phyloP scores from a whole-genome alignment of 305 asterid species.

The Fraxinus platypoda region DNA sequence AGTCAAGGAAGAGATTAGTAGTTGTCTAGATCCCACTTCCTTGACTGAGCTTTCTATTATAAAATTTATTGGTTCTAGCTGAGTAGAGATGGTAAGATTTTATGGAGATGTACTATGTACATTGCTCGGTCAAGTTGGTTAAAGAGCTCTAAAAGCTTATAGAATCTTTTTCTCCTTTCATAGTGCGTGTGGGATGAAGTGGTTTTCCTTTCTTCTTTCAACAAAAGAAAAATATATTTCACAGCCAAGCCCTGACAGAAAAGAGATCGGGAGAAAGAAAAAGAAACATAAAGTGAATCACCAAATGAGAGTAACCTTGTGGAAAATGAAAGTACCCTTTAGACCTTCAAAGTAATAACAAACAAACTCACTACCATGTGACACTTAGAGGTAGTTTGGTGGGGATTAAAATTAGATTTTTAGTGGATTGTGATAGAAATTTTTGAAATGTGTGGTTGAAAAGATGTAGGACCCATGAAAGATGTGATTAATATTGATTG shows the following conservation, averaged over 20 bases:
- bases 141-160: neutral
- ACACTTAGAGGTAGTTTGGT: neutral
- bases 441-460: too few species aligned
- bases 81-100: neutral
- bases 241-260: neutral
- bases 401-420: too few species aligned
- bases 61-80: neutral
- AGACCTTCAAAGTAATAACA: neutral
- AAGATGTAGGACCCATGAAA: too few species aligned
- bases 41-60: neutral
- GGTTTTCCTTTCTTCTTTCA: neutral
- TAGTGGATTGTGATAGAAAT: too few species aligned
- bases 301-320: neutral
- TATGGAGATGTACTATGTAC: neutral
- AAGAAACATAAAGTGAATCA: neutral
- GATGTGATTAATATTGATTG: too few species aligned
- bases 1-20: neutral
- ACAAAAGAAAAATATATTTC: neutral
- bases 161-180: neutral
- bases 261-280: neutral
- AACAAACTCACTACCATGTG: conserved; percentile 4
- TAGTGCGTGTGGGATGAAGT: neutral
- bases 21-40: neutral
- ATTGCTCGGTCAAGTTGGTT: neutral
- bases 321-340: neutral